Conservation (phyloP, 1,284 basidiomycete species). For the Moesziomyces parantarcticus region DNA sequence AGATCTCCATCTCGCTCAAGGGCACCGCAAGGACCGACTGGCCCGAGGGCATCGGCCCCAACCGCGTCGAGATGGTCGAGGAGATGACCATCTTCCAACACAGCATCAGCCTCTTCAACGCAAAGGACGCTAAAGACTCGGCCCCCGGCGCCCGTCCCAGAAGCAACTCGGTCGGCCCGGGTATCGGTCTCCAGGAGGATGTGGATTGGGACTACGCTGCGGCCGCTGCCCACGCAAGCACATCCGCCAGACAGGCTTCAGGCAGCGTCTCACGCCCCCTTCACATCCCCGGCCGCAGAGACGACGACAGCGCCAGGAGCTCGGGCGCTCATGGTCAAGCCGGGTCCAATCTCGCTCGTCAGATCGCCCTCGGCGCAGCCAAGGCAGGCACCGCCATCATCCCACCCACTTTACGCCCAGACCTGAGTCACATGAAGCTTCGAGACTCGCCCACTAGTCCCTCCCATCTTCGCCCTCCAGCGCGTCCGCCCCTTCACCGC, state of each 20-base stretch:
- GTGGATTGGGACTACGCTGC: conserved; percentile 68
- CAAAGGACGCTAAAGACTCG: conserved; percentile 29
- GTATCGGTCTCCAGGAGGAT: conserved; percentile 70
- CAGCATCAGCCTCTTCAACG: conserved; percentile 77
- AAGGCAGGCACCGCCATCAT: conserved; percentile 59
- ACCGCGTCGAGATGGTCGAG: conserved; percentile 82
- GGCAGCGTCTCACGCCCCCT: not conserved
- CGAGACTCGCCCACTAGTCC: conserved; percentile 5
- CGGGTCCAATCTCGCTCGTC: conserved; percentile 49
- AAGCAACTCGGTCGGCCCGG: conserved; percentile 83
- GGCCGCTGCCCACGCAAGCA: conserved; percentile 7
- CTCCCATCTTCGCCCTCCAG: conserved; percentile 8
- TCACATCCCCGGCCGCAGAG: not conserved
- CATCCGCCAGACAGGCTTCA: conserved; percentile 5
- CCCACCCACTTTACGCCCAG: conserved; percentile 47
- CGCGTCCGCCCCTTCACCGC: conserved; percentile 25
- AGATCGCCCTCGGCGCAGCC: conserved; percentile 54
- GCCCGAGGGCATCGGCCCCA: conserved; percentile 87
- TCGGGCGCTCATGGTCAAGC: conserved; percentile 6
- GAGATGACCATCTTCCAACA: conserved; percentile 81
- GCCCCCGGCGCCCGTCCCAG: conserved; percentile 60
- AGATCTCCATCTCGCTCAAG: conserved; percentile 81
- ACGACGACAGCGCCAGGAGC: conserved; percentile 25
- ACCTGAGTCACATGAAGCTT: conserved; percentile 22
- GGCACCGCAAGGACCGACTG: conserved; percentile 78